Evolutionary conservation across 139 green algal genomes (phyloP).

Genomic region (Micractinium sp.): DNA sequence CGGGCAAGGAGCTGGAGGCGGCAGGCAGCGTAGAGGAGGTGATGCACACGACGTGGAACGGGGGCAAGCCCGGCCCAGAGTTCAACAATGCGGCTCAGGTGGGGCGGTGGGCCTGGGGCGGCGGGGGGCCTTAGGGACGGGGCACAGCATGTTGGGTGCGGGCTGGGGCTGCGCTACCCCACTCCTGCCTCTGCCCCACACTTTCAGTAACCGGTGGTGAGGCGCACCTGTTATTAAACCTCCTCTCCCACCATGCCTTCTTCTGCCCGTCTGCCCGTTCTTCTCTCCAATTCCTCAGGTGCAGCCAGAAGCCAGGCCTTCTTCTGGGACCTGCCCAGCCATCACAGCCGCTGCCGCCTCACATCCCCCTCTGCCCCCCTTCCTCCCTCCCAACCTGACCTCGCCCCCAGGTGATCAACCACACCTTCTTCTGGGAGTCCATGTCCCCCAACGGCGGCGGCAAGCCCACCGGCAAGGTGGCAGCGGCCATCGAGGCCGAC

Average conservation of each 20-base stretch:
- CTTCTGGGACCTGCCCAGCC: not conserved
- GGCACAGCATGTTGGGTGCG: no score
- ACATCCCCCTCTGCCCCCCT: no score
- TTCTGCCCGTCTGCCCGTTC: not conserved
- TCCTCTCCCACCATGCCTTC: not conserved
- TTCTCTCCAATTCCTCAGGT: no score
- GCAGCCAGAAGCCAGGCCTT: no score
- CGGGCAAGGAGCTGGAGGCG: conserved; percentile 82
- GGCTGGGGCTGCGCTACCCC: no score
- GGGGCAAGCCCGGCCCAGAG: conserved; percentile 79
- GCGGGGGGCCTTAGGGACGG: not conserved
- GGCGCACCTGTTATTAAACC: no score
- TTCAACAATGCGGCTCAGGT: conserved; percentile 96
- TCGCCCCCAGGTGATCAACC: conserved; percentile 85
- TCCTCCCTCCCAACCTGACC: no score
- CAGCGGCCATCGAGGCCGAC: conserved; percentile 81
- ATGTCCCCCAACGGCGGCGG: conserved; percentile 84
- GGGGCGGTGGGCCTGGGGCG: not conserved
- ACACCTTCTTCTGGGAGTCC: conserved; percentile 96
- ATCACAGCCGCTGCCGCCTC: no score
- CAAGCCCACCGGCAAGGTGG: conserved; percentile 77
- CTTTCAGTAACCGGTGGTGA: no score
- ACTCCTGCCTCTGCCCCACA: no score
- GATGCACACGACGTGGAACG: conserved; percentile 85
- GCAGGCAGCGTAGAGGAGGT: conserved; percentile 62